These are phyloP conservation scores for Penicillium atrosanguineum DNA, from an alignment of 495 filamentous ascomycete genomes.

Conservation along the genomic window DNA sequence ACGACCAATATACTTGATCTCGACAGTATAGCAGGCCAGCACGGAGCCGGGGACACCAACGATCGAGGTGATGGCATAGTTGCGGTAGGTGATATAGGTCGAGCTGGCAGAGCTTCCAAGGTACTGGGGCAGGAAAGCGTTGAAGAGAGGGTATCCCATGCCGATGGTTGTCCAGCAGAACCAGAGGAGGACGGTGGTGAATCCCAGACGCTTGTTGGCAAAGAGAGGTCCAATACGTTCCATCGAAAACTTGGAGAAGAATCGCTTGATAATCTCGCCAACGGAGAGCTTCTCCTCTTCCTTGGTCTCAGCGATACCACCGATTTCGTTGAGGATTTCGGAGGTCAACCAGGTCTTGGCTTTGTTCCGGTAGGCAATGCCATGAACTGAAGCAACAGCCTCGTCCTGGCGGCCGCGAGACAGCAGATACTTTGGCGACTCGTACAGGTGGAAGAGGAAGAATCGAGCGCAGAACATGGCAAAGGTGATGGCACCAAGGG, in stretches of 20 bases:
- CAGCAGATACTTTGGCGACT: slow-evolving; percentile 79
- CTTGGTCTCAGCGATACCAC: slow-evolving; percentile 40
- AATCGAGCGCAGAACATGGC: slow-evolving; percentile 68
- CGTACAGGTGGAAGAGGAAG: slow-evolving; percentile 73
- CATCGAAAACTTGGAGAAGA: slow-evolving; percentile 54
- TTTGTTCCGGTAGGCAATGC: slow-evolving; percentile 54
- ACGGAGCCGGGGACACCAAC: slow-evolving; percentile 56
- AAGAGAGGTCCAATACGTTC: slow-evolving; percentile 55
- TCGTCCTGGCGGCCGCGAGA: slow-evolving; percentile 68
- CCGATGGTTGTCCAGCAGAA: slow-evolving; percentile 58
- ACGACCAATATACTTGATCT: slow-evolving; percentile 58
- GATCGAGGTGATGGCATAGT: slow-evolving; percentile 59
- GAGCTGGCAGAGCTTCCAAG: slow-evolving; percentile 42
- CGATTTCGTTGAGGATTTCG: slow-evolving; percentile 54
- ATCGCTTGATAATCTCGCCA: slow-evolving; percentile 46
- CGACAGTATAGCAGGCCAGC: slow-evolving; percentile 54
- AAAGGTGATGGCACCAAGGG: slow-evolving; percentile 70
- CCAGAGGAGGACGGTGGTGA: slow-evolving; percentile 51
- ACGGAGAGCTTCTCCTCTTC: slow-evolving; percentile 35
- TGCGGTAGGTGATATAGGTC: slow-evolving; percentile 54
- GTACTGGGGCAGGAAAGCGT: slow-evolving; percentile 59
- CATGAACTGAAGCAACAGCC: slow-evolving; percentile 68
- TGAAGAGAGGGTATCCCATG: slow-evolving; percentile 59
- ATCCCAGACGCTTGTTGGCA: slow-evolving; percentile 47
- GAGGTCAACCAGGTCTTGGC: slow-evolving; percentile 51